Percentiles rank a stretch among this genome's conserved stretches.
Conservation (phyloP, 148 eudicot genomes). For the Suaeda aralocaspica region DNA sequence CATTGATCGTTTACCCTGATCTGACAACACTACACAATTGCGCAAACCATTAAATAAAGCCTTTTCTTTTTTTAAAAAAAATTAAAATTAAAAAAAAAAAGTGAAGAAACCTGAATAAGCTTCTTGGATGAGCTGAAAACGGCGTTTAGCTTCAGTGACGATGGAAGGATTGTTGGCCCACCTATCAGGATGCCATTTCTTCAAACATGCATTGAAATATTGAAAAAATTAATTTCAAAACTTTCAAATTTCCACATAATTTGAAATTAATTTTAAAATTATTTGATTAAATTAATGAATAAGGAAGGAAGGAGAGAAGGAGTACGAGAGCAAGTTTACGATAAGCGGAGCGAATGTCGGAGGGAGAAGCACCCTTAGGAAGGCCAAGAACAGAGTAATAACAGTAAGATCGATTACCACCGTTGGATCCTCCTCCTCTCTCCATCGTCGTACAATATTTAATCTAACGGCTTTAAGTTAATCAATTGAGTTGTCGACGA, state of each 20-base stretch:
- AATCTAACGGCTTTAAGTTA: background rate
- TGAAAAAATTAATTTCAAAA: background rate
- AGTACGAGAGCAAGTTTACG: conserved; percentile 86
- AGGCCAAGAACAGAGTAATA: conserved; percentile 77
- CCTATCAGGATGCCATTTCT: conserved; percentile 96
- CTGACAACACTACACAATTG: conserved; percentile 64
- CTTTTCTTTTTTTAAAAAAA: too few species aligned
- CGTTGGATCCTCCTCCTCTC: conserved; percentile 43
- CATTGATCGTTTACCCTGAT: conserved; percentile 68
- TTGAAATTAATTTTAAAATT: background rate
- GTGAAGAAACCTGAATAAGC: conserved; percentile 71
- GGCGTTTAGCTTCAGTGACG: conserved; percentile 62
- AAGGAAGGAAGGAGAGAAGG: background rate
- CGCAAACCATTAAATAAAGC: background rate
- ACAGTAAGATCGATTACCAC: conserved; percentile 21
- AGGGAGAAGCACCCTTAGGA: conserved; percentile 58
- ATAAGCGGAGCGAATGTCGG: conserved; percentile 78
- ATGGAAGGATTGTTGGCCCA: conserved; percentile 49
- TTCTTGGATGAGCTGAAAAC: conserved; percentile 92
- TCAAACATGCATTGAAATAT: background rate
- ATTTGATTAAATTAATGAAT: background rate
- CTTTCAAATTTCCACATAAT: background rate
- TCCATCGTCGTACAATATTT: too few species aligned
- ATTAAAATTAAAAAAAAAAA: background rate
- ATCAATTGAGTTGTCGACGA: conserved; percentile 6